These are phyloP conservation scores for Aspergillus vadensis DNA, from an alignment of 2,329 filamentous ascomycete genomes.

Conservation along the genomic window DNA sequence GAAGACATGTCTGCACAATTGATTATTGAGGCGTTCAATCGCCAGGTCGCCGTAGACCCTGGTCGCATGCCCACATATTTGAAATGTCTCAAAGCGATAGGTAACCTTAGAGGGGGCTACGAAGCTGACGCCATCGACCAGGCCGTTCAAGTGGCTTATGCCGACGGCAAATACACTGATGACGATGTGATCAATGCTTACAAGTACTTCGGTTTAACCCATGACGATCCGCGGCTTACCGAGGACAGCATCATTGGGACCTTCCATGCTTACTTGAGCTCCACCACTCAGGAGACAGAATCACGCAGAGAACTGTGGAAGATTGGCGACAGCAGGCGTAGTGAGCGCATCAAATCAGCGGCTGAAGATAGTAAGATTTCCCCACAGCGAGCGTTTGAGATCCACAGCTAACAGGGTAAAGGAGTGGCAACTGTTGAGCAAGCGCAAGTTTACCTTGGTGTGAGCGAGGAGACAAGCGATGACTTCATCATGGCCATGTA, in stretches of 20 bases:
- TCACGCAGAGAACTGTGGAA: constrained; percentile 59
- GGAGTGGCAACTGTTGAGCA: constrained; percentile 64
- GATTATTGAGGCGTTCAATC: constrained; percentile 64
- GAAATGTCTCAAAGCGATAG: constrained; percentile 64
- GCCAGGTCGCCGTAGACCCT: constrained; percentile 60
- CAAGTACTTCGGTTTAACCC: constrained; percentile 58
- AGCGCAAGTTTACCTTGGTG: constrained; percentile 63
- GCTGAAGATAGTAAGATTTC: constrained; percentile 56
- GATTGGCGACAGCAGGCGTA: constrained; percentile 61
- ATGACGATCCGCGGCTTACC: constrained; percentile 47
- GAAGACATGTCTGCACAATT: constrained; percentile 64
- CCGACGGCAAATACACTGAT: constrained; percentile 59
- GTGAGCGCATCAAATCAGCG: constrained; percentile 59
- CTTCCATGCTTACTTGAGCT: constrained; percentile 61
- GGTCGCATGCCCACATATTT: constrained; percentile 62
- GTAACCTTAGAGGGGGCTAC: constrained; percentile 49
- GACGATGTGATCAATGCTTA: constrained; percentile 62
- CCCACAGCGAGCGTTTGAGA: background rate
- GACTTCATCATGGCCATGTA: constrained; percentile 61
- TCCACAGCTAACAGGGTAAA: constrained; percentile 20
- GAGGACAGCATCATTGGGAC: constrained; percentile 65
- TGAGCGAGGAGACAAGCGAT: constrained; percentile 53
- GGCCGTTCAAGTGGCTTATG: constrained; percentile 60
- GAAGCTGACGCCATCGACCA: constrained; percentile 59
- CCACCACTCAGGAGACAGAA: constrained; percentile 59